Evolutionary conservation across 257 asterid genomes (phyloP).

Genomic region (Nicotiana tomentosiformis): DNA sequence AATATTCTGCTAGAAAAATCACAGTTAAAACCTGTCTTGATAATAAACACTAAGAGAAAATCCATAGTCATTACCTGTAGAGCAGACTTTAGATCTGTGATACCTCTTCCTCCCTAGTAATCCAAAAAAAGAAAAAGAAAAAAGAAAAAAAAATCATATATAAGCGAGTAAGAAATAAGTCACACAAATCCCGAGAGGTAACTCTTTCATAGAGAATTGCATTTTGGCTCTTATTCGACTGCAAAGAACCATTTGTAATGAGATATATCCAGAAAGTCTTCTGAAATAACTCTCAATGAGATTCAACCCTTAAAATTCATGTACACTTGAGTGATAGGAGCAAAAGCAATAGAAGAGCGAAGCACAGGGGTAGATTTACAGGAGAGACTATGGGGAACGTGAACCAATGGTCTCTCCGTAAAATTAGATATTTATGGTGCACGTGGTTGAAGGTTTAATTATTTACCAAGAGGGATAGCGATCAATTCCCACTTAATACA

Average conservation of each 20-base stretch:
- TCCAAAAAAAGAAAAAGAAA: slow-evolving; percentile 5
- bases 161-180: background rate
- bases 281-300: slow-evolving; percentile 3
- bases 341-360: background rate
- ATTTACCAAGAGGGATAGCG: too few species aligned
- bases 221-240: background rate
- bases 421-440: too few species aligned
- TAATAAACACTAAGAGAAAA: background rate
- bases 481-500: too few species aligned
- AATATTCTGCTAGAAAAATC: slow-evolving; percentile 49
- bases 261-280: background rate
- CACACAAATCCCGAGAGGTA: background rate
- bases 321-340: background rate
- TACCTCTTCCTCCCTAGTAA: slow-evolving; percentile 85
- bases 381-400: too few species aligned
- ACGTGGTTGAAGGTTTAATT: too few species aligned
- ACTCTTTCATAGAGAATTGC: background rate
- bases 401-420: too few species aligned
- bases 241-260: background rate
- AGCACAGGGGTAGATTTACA: background rate
- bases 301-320: background rate
- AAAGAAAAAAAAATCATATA: slow-evolving; percentile 6
- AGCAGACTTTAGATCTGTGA: slow-evolving; percentile 74
- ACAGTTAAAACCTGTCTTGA: background rate
- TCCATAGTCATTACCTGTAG: slow-evolving; percentile 52